Conservation (phyloP, 768 basidiomycete species). For the Suillus occidentalis region DNA sequence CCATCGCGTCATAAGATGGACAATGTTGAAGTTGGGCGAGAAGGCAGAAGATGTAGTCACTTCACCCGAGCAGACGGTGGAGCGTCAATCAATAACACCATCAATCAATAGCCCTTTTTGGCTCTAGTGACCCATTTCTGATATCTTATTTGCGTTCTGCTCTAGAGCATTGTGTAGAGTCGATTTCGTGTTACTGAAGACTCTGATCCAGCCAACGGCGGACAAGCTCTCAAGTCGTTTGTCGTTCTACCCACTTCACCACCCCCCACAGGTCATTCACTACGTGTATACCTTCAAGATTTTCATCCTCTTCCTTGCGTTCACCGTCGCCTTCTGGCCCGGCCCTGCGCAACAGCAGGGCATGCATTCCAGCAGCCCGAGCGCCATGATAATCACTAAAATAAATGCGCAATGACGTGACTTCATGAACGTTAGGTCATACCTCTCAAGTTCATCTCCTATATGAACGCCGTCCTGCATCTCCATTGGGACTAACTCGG, state of each 20-base stretch:
- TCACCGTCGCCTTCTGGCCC: constrained; percentile 49
- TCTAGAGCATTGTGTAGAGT: not conserved
- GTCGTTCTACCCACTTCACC: constrained; percentile 35
- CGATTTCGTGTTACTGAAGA: not conserved
- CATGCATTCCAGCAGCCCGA: constrained; percentile 49
- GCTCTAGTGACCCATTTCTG: not conserved
- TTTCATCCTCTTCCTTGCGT: constrained; percentile 41
- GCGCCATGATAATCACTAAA: constrained; percentile 70
- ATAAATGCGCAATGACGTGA: constrained; percentile 6
- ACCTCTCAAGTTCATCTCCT: constrained; percentile 74
- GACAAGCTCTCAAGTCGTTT: not conserved
- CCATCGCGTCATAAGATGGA: constrained; percentile 82
- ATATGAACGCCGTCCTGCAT: constrained; percentile 58
- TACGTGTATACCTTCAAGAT: constrained; percentile 40
- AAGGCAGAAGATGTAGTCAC: constrained; percentile 66
- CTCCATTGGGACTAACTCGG: not conserved
- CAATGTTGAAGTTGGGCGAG: constrained; percentile 74
- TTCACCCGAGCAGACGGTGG: constrained; percentile 46
- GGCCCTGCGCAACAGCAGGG: constrained; percentile 55
- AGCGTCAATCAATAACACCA: constrained; percentile 12
- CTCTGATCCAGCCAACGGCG: not conserved
- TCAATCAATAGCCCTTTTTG: not conserved
- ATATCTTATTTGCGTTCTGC: not conserved
- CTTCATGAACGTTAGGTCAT: constrained; percentile 18
- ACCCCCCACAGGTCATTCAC: constrained; percentile 40